Percentiles rank a stretch among this genome's conserved stretches.
Conservation (phyloP, 1,284 basidiomycete species). For the Boletus sp. region DNA sequence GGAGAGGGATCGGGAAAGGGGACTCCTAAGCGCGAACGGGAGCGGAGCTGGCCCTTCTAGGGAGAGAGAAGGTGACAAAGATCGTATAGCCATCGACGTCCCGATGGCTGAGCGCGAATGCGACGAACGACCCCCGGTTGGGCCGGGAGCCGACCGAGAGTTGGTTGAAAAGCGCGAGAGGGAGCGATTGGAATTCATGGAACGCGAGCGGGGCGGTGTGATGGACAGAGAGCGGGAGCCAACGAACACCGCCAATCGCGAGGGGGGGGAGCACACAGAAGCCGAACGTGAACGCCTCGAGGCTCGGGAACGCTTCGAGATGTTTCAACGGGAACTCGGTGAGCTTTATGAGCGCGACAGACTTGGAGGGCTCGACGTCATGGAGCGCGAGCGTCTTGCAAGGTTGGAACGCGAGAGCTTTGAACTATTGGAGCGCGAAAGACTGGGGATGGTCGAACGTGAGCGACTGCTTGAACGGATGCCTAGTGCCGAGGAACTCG, state of each 20-base stretch:
- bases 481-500: conserved; percentile 33
- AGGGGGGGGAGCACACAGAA: conserved; percentile 26
- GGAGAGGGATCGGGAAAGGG: conserved; percentile 28
- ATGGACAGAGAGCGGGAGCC: conserved; percentile 24
- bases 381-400: conserved; percentile 27
- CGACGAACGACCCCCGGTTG: conserved; percentile 20
- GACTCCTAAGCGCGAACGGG: conserved; percentile 3
- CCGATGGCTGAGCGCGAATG: conserved; percentile 20
- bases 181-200: conserved; percentile 23
- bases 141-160: conserved; percentile 20
- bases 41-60: conserved; percentile 11
- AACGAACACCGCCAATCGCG: conserved; percentile 15
- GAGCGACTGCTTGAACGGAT: conserved; percentile 32
- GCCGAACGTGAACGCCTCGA: conserved; percentile 29
- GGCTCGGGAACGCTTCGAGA: conserved; percentile 28
- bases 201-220: conserved; percentile 19
- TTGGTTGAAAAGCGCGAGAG: conserved; percentile 20
- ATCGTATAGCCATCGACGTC: conserved; percentile 20
- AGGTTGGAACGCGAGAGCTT: conserved; percentile 27
- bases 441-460: conserved; percentile 29
- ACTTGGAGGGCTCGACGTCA: conserved; percentile 25
- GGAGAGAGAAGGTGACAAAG: conserved; percentile 25
- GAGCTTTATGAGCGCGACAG: conserved; percentile 32
- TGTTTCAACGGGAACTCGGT: conserved; percentile 27
- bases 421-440: conserved; percentile 30